Evolutionary conservation across 805 yeast genomes (phyloP).

Genomic region (Wickerhamomyces chambardii): DNA sequence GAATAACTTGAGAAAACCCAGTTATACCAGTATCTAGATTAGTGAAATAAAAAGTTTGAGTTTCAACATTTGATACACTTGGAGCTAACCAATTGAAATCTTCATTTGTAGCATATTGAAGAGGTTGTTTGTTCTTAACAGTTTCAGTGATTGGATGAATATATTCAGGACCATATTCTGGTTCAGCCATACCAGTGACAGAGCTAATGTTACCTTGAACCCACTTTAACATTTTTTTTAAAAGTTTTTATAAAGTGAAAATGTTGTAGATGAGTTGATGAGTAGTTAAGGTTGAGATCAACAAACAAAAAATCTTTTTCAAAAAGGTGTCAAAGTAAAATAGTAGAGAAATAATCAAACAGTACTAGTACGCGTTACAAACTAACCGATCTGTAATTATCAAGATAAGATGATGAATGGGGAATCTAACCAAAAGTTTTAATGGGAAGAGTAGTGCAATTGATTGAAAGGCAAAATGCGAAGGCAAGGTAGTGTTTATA

Average conservation of each 20-base stretch:
- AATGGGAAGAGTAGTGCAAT: no score
- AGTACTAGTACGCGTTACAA: no score
- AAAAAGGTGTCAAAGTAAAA: no score
- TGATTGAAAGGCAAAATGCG: no score
- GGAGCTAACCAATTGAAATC: conserved; percentile 78
- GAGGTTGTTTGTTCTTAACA: conserved; percentile 49
- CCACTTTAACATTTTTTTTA: conserved; percentile 57
- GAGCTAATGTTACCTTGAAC: conserved; percentile 84
- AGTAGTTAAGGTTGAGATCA: no score
- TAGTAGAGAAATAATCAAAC: no score
- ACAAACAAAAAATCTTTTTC: no score
- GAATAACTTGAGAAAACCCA: conserved; percentile 93
- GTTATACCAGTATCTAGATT: conserved; percentile 51
- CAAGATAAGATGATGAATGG: no score
- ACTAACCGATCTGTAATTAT: no score
- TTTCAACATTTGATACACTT: conserved; percentile 83
- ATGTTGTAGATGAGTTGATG: no score
- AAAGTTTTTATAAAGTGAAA: not conserved
- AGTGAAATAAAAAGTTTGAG: conserved; percentile 84
- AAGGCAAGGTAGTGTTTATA: no score
- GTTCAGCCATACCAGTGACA: conserved; percentile 95
- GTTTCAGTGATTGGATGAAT: conserved; percentile 73
- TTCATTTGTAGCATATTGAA: conserved; percentile 43
- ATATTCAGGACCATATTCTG: conserved; percentile 90
- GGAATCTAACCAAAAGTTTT: no score